A percentile compares a stretch with the other conserved stretches of the same genome.
Conservation (phyloP, 2,329 filamentous ascomycete genomes). For the Phaeosphaeria sp. region DNA sequence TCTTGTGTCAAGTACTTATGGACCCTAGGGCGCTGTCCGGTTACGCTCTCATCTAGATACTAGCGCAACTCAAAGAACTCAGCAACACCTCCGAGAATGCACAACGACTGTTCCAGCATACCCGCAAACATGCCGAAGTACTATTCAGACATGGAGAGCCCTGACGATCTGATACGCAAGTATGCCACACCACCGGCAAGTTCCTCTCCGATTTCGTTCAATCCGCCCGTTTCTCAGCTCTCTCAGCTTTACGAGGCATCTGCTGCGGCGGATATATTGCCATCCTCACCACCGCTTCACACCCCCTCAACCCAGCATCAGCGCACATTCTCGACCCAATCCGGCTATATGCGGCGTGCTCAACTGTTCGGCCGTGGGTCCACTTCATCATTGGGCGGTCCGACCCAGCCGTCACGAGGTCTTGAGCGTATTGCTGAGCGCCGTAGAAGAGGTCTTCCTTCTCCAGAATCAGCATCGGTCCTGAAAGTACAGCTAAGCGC, state of each 20-base stretch:
- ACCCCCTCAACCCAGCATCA: not conserved
- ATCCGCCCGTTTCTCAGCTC: not conserved
- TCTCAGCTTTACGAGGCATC: not conserved
- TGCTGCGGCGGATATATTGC: not conserved
- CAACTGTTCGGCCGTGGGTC: not conserved
- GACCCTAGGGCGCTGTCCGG: too few relatives aligned
- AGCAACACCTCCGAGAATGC: not conserved
- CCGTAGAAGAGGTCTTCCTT: not conserved
- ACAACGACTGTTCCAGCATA: not conserved
- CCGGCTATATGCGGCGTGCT: not conserved
- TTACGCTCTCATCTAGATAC: not conserved
- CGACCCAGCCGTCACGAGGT: not conserved
- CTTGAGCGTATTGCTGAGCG: not conserved
- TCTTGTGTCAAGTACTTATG: too few relatives aligned
- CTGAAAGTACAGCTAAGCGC: too few relatives aligned
- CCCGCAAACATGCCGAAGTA: not conserved
- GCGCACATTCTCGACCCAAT: not conserved
- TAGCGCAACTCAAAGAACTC: not conserved
- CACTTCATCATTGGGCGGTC: too few relatives aligned
- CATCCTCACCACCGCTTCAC: not conserved
- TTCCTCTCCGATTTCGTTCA: not conserved
- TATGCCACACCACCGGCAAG: not conserved
- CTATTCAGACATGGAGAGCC: not conserved
- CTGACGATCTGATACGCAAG: not conserved
- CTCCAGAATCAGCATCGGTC: not conserved